Percentiles rank a stretch among this genome's conserved stretches.
Evolutionary conservation across 805 yeast species (phyloP).

Genomic region (Suhomyces sp.): DNA sequence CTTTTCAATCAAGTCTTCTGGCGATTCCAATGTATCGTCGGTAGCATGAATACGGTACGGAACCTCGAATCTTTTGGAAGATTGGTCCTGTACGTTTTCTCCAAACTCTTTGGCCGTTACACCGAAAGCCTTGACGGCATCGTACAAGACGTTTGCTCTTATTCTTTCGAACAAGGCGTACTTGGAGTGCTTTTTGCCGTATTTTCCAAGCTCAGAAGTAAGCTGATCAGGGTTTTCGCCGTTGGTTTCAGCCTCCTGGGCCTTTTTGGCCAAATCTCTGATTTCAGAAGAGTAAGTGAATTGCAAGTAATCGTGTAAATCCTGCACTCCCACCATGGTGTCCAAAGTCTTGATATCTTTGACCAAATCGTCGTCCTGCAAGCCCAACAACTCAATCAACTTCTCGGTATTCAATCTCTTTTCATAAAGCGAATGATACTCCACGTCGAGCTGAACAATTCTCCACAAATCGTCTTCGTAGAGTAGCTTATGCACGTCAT

Average conservation of each 20-base stretch:
- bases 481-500: slow-evolving; percentile 49
- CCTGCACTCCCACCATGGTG: slow-evolving; percentile 79
- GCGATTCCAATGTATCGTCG: slow-evolving; percentile 61
- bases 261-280: slow-evolving; percentile 39
- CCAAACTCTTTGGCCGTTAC: slow-evolving; percentile 78
- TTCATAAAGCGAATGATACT: slow-evolving; percentile 78
- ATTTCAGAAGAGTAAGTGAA: slow-evolving; percentile 65
- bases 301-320: slow-evolving; percentile 76
- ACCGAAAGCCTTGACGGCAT: slow-evolving; percentile 69
- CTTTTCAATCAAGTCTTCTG: slow-evolving; percentile 55
- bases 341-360: slow-evolving; percentile 56
- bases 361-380: slow-evolving; percentile 60
- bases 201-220: slow-evolving; percentile 6
- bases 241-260: slow-evolving; percentile 6
- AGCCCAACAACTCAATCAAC: slow-evolving; percentile 51
- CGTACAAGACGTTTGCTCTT: slow-evolving; percentile 59
- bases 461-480: slow-evolving; percentile 91
- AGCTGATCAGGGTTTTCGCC: slow-evolving; percentile 12
- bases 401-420: slow-evolving; percentile 64
- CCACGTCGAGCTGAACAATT: slow-evolving; percentile 80
- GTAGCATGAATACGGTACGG: slow-evolving; percentile 64
- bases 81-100: slow-evolving; percentile 68
- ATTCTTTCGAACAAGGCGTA: slow-evolving; percentile 64
- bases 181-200: slow-evolving; percentile 54
- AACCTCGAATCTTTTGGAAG: slow-evolving; percentile 44